Evolutionary conservation across 768 basidiomycete species (phyloP).

Genomic region (Leccinum uliginosum): DNA sequence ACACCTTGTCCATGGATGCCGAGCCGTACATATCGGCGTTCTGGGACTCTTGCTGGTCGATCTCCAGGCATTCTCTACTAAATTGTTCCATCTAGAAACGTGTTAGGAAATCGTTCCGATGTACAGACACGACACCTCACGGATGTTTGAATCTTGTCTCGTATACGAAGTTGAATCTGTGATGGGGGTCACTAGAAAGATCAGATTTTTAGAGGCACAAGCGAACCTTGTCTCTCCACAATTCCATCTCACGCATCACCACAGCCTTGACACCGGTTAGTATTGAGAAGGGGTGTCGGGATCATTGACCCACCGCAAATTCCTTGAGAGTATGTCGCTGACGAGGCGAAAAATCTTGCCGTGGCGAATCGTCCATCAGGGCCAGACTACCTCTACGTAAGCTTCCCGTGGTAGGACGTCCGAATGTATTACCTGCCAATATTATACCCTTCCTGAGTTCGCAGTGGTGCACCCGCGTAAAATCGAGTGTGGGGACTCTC

Average conservation of each 20-base stretch:
- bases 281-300: background rate
- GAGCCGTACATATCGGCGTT: conserved; percentile 22
- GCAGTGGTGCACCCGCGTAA: conserved; percentile 87
- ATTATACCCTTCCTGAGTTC: conserved; percentile 87
- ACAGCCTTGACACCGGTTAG: conserved; percentile 48
- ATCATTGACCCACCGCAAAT: conserved; percentile 57
- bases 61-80: conserved; percentile 90
- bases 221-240: conserved; percentile 86
- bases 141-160: conserved; percentile 89
- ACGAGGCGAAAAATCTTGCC: conserved; percentile 81
- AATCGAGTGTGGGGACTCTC: conserved; percentile 72
- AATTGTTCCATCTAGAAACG: conserved; percentile 83
- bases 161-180: conserved; percentile 83
- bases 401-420: background rate
- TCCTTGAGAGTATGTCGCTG: conserved; percentile 92
- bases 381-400: conserved; percentile 50
- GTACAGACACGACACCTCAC: conserved; percentile 35
- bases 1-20: conserved; percentile 79
- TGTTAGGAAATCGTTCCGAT: background rate
- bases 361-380: conserved; percentile 78
- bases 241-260: conserved; percentile 91
- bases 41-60: conserved; percentile 50
- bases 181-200: background rate
- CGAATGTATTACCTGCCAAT: conserved; percentile 65
- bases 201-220: background rate